Evolutionary conservation across 2,329 filamentous ascomycete genomes (phyloP).

Genomic region (Nothophaeocryptopus gaeumannii): DNA sequence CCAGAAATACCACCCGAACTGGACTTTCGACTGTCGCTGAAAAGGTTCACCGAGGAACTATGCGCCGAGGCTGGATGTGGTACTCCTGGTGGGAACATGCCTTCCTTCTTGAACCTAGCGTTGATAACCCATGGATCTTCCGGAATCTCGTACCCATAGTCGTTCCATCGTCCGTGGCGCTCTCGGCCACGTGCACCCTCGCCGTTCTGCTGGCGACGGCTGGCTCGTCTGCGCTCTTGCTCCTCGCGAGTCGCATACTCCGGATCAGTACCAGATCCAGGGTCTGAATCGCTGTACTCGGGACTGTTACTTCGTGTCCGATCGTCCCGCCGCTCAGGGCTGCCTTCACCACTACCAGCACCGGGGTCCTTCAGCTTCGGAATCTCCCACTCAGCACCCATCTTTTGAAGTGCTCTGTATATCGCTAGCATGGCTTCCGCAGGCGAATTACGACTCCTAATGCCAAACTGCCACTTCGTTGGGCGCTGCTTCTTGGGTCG

Average conservation of each 20-base stretch:
- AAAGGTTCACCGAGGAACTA: constrained; percentile 48
- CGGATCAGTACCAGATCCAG: constrained; percentile 38
- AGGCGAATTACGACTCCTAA: constrained; percentile 87
- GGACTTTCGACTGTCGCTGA: constrained; percentile 14
- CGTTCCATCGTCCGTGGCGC: constrained; percentile 47
- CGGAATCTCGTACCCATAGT: constrained; percentile 72
- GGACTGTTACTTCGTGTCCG: constrained; percentile 33
- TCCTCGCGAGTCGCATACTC: constrained; percentile 38
- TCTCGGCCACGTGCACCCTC: constrained; percentile 35
- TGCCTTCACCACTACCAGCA: constrained; percentile 38
- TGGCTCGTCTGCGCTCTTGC: constrained; percentile 32
- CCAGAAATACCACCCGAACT: constrained; percentile 30
- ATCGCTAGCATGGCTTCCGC: constrained; percentile 94
- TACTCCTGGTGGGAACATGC: constrained; percentile 59
- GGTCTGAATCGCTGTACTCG: constrained; percentile 40
- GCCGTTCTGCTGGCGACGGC: constrained; percentile 19
- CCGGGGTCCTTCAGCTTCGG: constrained; percentile 36
- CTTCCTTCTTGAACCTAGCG: constrained; percentile 81
- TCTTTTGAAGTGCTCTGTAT: constrained; percentile 82
- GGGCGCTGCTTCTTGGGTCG: constrained; percentile 68
- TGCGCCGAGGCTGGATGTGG: constrained; percentile 51
- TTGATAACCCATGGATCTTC: constrained; percentile 94
- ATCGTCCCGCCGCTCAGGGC: constrained; percentile 26
- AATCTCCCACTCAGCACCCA: constrained; percentile 83
- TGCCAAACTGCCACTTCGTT: constrained; percentile 97